These are phyloP conservation scores for Sphaerostilbella broomeana DNA, from an alignment of 2,329 filamentous ascomycete species.

Conservation along the genomic window DNA sequence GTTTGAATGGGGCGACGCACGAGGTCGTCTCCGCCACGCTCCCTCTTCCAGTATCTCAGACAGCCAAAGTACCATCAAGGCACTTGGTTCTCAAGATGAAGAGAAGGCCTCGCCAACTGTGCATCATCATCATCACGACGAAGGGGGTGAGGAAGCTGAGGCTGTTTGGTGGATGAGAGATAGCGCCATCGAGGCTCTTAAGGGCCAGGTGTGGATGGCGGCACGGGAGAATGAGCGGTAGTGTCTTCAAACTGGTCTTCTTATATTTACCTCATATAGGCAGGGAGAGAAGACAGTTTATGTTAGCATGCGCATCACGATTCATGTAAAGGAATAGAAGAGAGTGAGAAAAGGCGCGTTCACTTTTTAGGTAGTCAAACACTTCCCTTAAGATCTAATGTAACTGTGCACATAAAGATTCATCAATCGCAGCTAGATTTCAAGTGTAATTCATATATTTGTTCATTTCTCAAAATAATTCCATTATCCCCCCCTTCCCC, in stretches of 20 bases:
- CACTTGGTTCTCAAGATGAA: constrained; percentile 20
- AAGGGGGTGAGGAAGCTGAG: constrained; percentile 22
- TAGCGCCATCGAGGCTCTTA: constrained; percentile 48
- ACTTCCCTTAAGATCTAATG: no score
- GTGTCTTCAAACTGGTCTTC: no score
- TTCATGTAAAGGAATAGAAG: not conserved
- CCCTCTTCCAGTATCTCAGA: constrained; percentile 20
- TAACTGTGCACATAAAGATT: no score
- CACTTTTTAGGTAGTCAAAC: no score
- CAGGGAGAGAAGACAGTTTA: not conserved
- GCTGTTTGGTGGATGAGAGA: constrained; percentile 50
- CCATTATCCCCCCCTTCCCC: constrained; percentile 20
- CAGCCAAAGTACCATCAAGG: constrained; percentile 30
- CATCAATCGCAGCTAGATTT: no score
- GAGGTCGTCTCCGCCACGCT: constrained; percentile 28
- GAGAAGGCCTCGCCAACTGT: not conserved
- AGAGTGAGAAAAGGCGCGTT: no score
- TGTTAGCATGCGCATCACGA: constrained; percentile 17
- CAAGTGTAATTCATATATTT: constrained; percentile 10
- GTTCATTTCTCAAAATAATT: constrained; percentile 16
- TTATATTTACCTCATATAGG: no score
- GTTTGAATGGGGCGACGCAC: constrained; percentile 50
- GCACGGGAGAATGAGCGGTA: constrained; percentile 28
- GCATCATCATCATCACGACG: constrained; percentile 16
- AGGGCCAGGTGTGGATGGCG: constrained; percentile 48